Conservation (phyloP, 2,329 filamentous ascomycete species). For the Curvularia spicifera region DNA sequence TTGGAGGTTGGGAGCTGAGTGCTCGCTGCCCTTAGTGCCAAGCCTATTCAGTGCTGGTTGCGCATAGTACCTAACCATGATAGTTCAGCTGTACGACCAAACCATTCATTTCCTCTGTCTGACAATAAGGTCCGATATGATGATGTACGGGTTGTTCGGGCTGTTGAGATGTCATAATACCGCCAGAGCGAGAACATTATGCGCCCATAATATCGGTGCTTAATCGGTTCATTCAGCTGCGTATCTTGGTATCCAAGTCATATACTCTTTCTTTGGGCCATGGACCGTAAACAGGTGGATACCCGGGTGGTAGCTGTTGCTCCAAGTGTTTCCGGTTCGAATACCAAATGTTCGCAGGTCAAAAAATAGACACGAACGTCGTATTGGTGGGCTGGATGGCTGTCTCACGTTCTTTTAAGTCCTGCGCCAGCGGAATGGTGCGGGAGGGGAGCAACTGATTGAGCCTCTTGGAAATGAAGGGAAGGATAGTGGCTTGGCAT, state of each 20-base stretch:
- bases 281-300: neutral
- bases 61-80: neutral
- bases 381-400: too few species aligned
- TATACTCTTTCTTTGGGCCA: neutral
- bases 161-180: neutral
- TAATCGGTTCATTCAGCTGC: neutral
- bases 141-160: neutral
- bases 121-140: neutral
- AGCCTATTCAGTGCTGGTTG: neutral
- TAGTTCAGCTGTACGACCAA: neutral
- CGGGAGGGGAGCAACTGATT: neutral
- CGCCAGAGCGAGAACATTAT: neutral
- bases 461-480: conserved; percentile 9
- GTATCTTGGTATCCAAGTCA: neutral
- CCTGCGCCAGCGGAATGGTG: conserved; percentile 2
- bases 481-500: conserved; percentile 12
- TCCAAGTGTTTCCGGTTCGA: neutral
- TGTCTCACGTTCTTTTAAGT: neutral
- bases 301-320: neutral
- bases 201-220: neutral
- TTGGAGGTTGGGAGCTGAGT: neutral
- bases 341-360: neutral
- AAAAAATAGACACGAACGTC: neutral
- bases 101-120: neutral
- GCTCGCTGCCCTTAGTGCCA: neutral